These are phyloP conservation scores for Leccinellum albellum DNA, from an alignment of 768 basidiomycete genomes.

Conservation along the genomic window DNA sequence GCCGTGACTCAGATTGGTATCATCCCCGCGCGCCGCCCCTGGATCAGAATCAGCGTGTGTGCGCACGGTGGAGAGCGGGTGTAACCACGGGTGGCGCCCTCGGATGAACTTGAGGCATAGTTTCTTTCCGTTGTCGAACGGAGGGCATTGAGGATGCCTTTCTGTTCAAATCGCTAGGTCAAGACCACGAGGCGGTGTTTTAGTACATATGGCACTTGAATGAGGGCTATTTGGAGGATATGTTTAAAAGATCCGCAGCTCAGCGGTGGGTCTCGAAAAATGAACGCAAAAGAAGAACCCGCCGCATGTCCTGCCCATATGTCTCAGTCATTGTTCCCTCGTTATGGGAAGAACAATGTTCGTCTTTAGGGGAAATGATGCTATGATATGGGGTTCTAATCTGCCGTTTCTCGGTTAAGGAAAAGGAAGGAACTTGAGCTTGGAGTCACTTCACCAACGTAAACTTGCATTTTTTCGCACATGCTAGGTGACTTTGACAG, in stretches of 20 bases:
- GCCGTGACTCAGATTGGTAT: slow-evolving; percentile 12
- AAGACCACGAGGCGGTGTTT: slow-evolving; percentile 15
- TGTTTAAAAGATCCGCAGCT: slow-evolving; percentile 14
- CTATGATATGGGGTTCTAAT: slow-evolving; percentile 6
- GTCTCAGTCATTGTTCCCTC: slow-evolving; percentile 30
- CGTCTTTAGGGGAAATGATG: slow-evolving; percentile 12
- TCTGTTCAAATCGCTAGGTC: slow-evolving; percentile 4
- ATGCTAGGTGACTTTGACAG: background rate
- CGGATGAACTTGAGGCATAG: slow-evolving; percentile 13
- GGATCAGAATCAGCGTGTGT: background rate
- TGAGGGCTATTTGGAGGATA: slow-evolving; percentile 10
- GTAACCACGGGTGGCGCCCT: slow-evolving; percentile 23
- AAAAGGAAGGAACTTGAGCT: slow-evolving; percentile 15
- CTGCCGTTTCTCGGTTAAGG: slow-evolving; percentile 22
- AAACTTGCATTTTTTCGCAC: slow-evolving; percentile 18
- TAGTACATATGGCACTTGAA: slow-evolving; percentile 13
- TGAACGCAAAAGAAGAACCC: background rate
- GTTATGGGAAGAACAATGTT: slow-evolving; percentile 31
- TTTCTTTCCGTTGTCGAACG: slow-evolving; percentile 4
- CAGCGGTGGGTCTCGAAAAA: slow-evolving; percentile 1
- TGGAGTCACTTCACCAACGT: slow-evolving; percentile 19
- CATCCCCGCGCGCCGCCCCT: slow-evolving; percentile 13
- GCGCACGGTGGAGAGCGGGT: slow-evolving; percentile 6
- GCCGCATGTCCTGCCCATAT: background rate
- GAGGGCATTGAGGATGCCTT: slow-evolving; percentile 7